phyloP scores from a whole-genome alignment of 225 moss, liverwort and hornwort species.

The Antitrichia curtipendula region DNA sequence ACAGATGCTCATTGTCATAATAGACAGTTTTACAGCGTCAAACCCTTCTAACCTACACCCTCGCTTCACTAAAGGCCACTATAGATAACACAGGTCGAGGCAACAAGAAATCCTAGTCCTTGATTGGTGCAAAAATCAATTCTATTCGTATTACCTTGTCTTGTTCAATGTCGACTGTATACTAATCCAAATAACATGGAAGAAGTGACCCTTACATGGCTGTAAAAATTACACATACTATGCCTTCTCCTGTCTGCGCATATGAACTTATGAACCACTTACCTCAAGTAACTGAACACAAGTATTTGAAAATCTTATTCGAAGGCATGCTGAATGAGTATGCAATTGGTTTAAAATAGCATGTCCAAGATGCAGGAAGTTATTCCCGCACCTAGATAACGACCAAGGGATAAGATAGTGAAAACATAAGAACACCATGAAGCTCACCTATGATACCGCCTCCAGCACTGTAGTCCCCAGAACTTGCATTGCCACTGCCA shows the following conservation, averaged over 20 bases:
- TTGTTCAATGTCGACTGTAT: neutral
- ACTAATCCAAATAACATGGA: neutral
- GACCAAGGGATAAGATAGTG: neutral
- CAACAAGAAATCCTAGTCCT: neutral
- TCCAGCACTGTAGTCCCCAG: conserved; percentile 66
- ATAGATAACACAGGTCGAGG: neutral
- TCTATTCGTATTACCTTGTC: neutral
- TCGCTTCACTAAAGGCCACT: neutral
- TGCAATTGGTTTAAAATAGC: neutral
- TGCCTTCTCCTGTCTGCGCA: neutral
- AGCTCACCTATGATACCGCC: conserved; percentile 85
- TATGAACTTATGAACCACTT: neutral
- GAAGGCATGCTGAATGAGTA: neutral
- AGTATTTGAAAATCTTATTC: neutral
- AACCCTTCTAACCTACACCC: neutral
- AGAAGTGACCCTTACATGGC: neutral
- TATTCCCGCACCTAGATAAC: neutral
- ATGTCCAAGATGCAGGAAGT: neutral
- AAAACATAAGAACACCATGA: neutral
- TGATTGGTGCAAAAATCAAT: neutral
- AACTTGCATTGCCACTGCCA: conserved; percentile 78
- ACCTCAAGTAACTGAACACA: neutral
- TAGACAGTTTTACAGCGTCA: neutral
- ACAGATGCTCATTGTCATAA: neutral
- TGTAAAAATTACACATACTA: neutral